These are phyloP conservation scores for Eutypa lata DNA, from an alignment of 2,329 filamentous ascomycete species.

Conservation along the genomic window DNA sequence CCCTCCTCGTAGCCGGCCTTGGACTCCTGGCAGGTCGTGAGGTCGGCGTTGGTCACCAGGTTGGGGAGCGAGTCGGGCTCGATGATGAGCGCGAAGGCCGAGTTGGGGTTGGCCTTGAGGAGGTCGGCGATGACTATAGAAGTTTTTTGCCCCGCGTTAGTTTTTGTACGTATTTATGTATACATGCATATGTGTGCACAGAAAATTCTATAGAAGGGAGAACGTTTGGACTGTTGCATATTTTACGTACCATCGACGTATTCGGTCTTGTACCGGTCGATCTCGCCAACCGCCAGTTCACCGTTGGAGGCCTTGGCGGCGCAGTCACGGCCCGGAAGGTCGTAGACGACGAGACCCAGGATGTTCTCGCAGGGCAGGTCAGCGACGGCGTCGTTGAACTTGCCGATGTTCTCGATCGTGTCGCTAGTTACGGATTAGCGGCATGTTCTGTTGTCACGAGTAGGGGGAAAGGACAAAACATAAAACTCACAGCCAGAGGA, in stretches of 20 bases:
- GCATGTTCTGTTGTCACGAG: too few relatives aligned
- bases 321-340: conserved; percentile 59
- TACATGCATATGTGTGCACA: background rate
- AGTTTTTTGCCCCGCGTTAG: background rate
- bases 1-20: conserved; percentile 47
- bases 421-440: conserved; percentile 33
- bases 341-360: conserved; percentile 52
- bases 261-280: conserved; percentile 48
- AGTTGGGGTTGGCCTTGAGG: conserved; percentile 43
- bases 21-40: conserved; percentile 47
- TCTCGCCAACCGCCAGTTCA: conserved; percentile 50
- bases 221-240: too few relatives aligned
- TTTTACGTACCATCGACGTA: conserved; percentile 47
- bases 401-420: conserved; percentile 47
- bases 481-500: conserved; percentile 48
- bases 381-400: conserved; percentile 45
- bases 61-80: conserved; percentile 59
- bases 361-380: conserved; percentile 40
- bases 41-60: conserved; percentile 54
- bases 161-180: background rate
- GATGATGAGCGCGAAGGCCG: conserved; percentile 44
- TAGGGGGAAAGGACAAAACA: background rate
- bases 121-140: conserved; percentile 36
- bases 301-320: conserved; percentile 57
- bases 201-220: too few relatives aligned